These are phyloP conservation scores for Diutina scorzettiae DNA, from an alignment of 1,139 yeast genomes.

Conservation along the genomic window DNA sequence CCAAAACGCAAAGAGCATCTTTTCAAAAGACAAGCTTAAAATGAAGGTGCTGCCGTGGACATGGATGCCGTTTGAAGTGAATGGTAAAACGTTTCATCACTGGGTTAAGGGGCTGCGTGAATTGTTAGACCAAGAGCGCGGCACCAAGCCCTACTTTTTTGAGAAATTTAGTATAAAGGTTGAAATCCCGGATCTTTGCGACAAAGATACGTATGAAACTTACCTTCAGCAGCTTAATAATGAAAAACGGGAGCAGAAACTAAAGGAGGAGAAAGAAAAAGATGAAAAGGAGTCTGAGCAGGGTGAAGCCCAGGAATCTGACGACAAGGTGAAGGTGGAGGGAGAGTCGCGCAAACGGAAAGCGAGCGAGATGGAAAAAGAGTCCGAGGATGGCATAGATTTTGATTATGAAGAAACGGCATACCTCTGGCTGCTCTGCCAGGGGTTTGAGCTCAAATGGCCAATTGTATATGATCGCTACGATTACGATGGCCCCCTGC, in stretches of 20 bases:
- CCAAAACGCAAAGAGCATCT: conserved; percentile 41
- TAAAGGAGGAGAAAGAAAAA: conserved; percentile 10
- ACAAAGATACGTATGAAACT: conserved; percentile 48
- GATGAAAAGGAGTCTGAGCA: neutral
- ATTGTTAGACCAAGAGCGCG: conserved; percentile 26
- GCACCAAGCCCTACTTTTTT: conserved; percentile 48
- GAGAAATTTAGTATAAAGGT: conserved; percentile 63
- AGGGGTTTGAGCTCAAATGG: conserved; percentile 78
- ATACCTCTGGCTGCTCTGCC: conserved; percentile 62
- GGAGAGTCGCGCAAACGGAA: neutral
- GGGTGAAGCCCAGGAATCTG: neutral
- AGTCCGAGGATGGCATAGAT: neutral
- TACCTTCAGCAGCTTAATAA: conserved; percentile 33
- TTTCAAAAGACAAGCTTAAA: conserved; percentile 10
- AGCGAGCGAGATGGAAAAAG: conserved; percentile 2
- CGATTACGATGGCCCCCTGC: conserved; percentile 20
- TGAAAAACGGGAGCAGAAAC: neutral
- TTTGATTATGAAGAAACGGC: conserved; percentile 56
- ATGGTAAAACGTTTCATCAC: conserved; percentile 50
- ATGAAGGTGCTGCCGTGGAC: conserved; percentile 67
- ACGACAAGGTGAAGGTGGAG: neutral
- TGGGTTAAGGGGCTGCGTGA: conserved; percentile 80
- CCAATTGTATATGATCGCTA: conserved; percentile 71
- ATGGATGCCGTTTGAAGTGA: conserved; percentile 44
- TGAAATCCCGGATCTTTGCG: conserved; percentile 58